These are phyloP conservation scores for Dichotomopilus funicola DNA, from an alignment of 2,329 filamentous ascomycete genomes.

Conservation along the genomic window DNA sequence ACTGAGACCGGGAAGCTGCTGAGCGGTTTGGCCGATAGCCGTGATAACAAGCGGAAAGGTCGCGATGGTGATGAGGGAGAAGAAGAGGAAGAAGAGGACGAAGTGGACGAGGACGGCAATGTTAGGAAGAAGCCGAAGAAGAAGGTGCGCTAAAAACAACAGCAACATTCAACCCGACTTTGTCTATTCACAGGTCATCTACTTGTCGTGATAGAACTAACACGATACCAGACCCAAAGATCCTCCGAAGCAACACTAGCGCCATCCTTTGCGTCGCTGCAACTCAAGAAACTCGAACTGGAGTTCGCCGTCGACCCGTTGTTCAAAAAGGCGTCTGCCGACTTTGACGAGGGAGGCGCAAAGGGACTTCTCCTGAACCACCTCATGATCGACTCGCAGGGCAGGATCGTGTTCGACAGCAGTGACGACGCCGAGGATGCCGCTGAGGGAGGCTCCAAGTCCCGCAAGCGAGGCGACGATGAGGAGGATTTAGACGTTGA, in stretches of 20 bases:
- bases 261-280: slow-evolving; percentile 77
- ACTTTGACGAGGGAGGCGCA: slow-evolving; percentile 96
- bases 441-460: slow-evolving; percentile 34
- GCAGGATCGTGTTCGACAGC: slow-evolving; percentile 95
- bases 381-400: slow-evolving; percentile 86
- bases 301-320: slow-evolving; percentile 94
- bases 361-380: slow-evolving; percentile 94
- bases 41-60: slow-evolving; percentile 67
- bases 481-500: slow-evolving; percentile 33
- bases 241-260: slow-evolving; percentile 92
- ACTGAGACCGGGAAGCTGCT: slow-evolving; percentile 94
- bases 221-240: slow-evolving; percentile 38
- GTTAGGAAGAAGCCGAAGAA: slow-evolving; percentile 60
- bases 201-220: neutral
- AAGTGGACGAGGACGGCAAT: slow-evolving; percentile 44
- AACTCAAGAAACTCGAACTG: slow-evolving; percentile 94
- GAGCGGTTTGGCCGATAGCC: slow-evolving; percentile 85
- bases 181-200: neutral
- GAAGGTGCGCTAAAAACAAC: slow-evolving; percentile 48
- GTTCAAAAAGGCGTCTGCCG: slow-evolving; percentile 98
- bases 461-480: slow-evolving; percentile 30
- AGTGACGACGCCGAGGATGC: slow-evolving; percentile 72
- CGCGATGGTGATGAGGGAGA: slow-evolving; percentile 56
- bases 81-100: slow-evolving; percentile 57
- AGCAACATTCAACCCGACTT: neutral